Evolutionary conservation across 169 alveolate genomes (phyloP).

Genomic region (Amoebophrya sp.): DNA sequence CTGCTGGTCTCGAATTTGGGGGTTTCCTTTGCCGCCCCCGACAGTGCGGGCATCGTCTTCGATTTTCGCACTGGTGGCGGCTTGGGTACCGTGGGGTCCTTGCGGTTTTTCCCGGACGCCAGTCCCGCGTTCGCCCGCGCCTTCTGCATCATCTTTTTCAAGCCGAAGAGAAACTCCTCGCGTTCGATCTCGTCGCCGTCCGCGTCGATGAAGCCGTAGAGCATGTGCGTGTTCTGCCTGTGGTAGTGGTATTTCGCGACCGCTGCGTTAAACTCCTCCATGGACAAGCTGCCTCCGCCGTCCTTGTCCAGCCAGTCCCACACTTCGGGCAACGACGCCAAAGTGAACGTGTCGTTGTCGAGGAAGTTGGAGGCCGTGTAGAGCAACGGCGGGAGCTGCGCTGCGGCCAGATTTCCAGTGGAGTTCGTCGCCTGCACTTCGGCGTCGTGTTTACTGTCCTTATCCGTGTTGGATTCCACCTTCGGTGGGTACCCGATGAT

Average conservation of each 20-base stretch:
- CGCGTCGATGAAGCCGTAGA: not conserved
- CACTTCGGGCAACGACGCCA: not conserved
- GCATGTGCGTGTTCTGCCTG: not conserved
- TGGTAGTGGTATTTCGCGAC: not conserved
- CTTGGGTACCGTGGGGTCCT: not conserved
- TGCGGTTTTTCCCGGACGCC: not conserved
- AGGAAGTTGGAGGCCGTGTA: not conserved
- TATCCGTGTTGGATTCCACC: not conserved
- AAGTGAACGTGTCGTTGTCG: not conserved
- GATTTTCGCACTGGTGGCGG: not conserved
- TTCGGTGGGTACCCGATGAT: slow-evolving; percentile 16
- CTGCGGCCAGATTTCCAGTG: too few relatives aligned
- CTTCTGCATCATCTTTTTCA: not conserved
- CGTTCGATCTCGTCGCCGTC: slow-evolving; percentile 19
- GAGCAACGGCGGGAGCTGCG: too few relatives aligned
- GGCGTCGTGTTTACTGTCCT: not conserved
- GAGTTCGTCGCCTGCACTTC: too few relatives aligned
- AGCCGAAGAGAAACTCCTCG: not conserved
- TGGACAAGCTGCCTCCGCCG: not conserved
- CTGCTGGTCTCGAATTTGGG: too few relatives aligned
- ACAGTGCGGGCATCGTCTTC: too few relatives aligned
- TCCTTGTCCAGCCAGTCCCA: not conserved
- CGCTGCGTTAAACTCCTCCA: not conserved
- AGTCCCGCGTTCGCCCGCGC: not conserved
- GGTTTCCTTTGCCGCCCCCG: too few relatives aligned